Percentiles rank a stretch among this genome's conserved stretches.
Evolutionary conservation across 768 basidiomycete genomes (phyloP).

Genomic region (Tephrocybe sp.): DNA sequence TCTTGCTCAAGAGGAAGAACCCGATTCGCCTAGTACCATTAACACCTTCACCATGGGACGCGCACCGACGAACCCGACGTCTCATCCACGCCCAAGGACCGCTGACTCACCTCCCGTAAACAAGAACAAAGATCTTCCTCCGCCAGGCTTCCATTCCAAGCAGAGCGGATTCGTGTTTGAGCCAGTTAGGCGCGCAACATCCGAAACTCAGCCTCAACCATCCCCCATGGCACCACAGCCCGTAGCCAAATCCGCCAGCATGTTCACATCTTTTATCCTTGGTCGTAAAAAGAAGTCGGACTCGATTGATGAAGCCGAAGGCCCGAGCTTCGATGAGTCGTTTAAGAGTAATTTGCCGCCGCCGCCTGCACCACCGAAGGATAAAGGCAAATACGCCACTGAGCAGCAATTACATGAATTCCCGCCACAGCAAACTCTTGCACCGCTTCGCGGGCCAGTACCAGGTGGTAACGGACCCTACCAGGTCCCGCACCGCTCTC

Average conservation of each 20-base stretch:
- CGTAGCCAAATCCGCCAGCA: constrained; percentile 27
- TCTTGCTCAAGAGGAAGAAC: constrained; percentile 23
- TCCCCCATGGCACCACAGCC: constrained; percentile 17
- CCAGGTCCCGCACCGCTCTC: constrained; percentile 19
- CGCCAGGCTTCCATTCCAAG: constrained; percentile 6
- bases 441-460: constrained; percentile 12
- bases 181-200: constrained; percentile 30
- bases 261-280: constrained; percentile 35
- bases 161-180: constrained; percentile 19
- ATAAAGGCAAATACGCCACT: constrained; percentile 24
- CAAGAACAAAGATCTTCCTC: constrained; percentile 20
- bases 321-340: constrained; percentile 17
- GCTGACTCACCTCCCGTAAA: constrained; percentile 7
- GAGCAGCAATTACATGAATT: constrained; percentile 10
- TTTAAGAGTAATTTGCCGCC: constrained; percentile 32
- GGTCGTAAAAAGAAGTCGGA: constrained; percentile 36
- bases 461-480: not conserved
- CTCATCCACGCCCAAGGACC: constrained; percentile 1
- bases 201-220: constrained; percentile 28
- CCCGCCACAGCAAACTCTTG: constrained; percentile 18
- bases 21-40: constrained; percentile 19
- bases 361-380: constrained; percentile 51
- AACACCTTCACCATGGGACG: constrained; percentile 16
- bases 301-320: constrained; percentile 21
- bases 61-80: not conserved